Conservation (phyloP, 169 alveolate species). For the Plasmodium berghei region DNA sequence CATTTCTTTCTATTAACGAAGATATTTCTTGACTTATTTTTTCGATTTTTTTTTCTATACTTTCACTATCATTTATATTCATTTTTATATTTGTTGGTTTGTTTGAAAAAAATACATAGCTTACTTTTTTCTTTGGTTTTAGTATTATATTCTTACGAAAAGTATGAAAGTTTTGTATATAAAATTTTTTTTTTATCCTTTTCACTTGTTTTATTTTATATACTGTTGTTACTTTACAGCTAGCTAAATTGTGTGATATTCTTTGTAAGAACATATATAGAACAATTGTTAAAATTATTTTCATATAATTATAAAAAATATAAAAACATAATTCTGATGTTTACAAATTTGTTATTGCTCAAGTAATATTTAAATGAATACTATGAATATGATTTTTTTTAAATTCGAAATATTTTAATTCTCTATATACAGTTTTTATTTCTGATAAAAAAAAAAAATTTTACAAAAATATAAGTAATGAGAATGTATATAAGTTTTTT, state of each 20-base stretch:
- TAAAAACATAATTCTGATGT: neutral
- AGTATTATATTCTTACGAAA: neutral
- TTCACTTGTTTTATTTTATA: neutral
- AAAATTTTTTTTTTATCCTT: neutral
- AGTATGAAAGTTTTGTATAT: neutral
- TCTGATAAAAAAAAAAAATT: too few relatives aligned
- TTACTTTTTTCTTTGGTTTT: slow-evolving; percentile 3
- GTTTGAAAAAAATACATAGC: neutral
- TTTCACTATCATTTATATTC: neutral
- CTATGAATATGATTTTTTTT: too few relatives aligned
- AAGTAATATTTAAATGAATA: too few relatives aligned
- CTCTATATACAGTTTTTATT: too few relatives aligned
- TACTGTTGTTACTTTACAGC: slow-evolving; percentile 1
- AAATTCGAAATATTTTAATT: too few relatives aligned
- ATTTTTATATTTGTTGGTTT: neutral
- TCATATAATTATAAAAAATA: slow-evolving; percentile 6
- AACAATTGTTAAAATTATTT: neutral
- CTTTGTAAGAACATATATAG: slow-evolving; percentile 14
- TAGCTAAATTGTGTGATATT: slow-evolving; percentile 3
- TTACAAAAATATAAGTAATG: too few relatives aligned
- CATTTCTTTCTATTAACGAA: slow-evolving; percentile 37
- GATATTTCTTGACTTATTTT: slow-evolving; percentile 48
- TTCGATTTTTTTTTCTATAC: slow-evolving; percentile 33
- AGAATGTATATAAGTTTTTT: too few relatives aligned
- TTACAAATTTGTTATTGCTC: too few relatives aligned